These are phyloP conservation scores for Sclerotinia borealis DNA, from an alignment of 2,329 filamentous ascomycete species.

Conservation along the genomic window DNA sequence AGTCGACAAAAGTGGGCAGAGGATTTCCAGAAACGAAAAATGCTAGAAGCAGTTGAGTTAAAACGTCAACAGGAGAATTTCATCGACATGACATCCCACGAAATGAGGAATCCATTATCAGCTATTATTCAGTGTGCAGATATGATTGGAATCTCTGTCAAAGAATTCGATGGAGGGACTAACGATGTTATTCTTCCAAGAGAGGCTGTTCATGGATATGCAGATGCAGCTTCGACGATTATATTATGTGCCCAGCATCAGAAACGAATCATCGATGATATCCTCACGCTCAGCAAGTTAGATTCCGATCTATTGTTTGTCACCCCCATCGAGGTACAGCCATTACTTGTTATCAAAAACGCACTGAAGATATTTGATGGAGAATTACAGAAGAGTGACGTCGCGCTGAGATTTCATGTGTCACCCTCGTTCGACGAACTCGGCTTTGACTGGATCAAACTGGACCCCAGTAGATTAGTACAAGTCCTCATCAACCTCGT, in stretches of 20 bases:
- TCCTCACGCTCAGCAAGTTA: conserved; percentile 61
- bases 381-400: conserved; percentile 63
- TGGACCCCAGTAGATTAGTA: conserved; percentile 69
- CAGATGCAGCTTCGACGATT: conserved; percentile 78
- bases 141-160: conserved; percentile 48
- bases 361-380: conserved; percentile 74
- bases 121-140: conserved; percentile 68
- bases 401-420: conserved; percentile 58
- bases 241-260: conserved; percentile 68
- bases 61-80: conserved; percentile 72
- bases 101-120: conserved; percentile 67
- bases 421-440: conserved; percentile 55
- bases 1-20: conserved; percentile 74
- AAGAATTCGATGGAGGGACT: conserved; percentile 47
- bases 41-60: conserved; percentile 47
- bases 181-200: conserved; percentile 56
- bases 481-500: conserved; percentile 77
- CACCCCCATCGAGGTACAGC: conserved; percentile 64
- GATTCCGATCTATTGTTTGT: conserved; percentile 66
- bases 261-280: conserved; percentile 64
- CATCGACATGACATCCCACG: conserved; percentile 68
- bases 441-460: conserved; percentile 56
- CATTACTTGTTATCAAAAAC: conserved; percentile 58
- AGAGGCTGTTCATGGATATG: conserved; percentile 46
- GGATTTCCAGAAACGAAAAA: conserved; percentile 38